Evolutionary conservation across 805 yeast genomes (phyloP), one percentile per base, ranked within the genome.

Genomic region (Candida fluviatilis): DNA sequence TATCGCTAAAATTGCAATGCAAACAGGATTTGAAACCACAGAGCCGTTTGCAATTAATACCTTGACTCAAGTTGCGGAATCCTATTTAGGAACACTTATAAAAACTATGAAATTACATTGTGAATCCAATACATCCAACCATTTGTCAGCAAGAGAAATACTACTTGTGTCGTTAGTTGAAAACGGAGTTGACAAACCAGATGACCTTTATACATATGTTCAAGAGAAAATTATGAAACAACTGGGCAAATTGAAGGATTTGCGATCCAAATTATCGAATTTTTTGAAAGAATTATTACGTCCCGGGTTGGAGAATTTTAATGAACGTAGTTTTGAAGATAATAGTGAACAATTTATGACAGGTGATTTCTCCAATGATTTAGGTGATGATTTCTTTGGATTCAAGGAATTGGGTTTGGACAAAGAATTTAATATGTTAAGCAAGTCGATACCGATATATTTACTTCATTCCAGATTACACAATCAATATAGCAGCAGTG

Each of bases 351-450:
- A 91, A 59, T 93, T 90, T 56, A 63, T 91, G 47, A 84, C 93
- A 21, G 99, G 99, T 41, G 97, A 90, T 52, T 93, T 93, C 58
- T 84, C 96, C 1, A 83, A 78, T 50, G 96, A 90, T 43, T 66
- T 93, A 27, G 99, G 98, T 5, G 99, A 91, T 51, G 99, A 93
- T 63, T 93, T 90, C 73, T 95, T 95, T 65, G 99, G 99, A 0
- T 95, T 93, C 69, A 84, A 77, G 55, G 98, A 91, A 48, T 69
- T 93, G 34, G 99, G 99, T 0, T 66, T 93, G 37, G 98, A 91
- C 52, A 86, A 83, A 51, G 99, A 93, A 58, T 84, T 88, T 57
- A 90, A 91, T 8, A 67, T 91, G 55, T 62, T 89, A 35, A 83
- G 90, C 19, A 75, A 90, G 2, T 78, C 95, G 0, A 88, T 93